Percentiles rank a stretch among this genome's conserved stretches.
Conservation (phyloP, 306 rosid species). For the Myrica gale region DNA sequence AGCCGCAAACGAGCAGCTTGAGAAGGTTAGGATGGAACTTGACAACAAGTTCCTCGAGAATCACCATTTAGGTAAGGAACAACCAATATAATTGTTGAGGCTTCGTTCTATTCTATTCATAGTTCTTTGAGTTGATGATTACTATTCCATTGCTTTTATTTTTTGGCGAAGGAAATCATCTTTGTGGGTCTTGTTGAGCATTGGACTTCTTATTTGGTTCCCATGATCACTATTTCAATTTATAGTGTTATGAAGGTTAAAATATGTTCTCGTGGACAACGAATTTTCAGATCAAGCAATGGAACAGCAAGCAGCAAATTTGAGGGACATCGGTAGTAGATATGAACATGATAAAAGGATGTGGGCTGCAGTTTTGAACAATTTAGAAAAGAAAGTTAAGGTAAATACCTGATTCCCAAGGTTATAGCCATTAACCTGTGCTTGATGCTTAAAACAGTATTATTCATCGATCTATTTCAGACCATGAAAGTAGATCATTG, state of each 20-base stretch:
- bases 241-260: not conserved
- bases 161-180: not conserved
- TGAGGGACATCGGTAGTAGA: constrained; percentile 9
- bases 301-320: constrained; percentile 14
- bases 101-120: no score
- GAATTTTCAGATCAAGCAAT: constrained; percentile 18
- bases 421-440: not conserved
- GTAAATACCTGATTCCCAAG: not conserved
- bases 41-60: constrained; percentile 26
- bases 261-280: not conserved
- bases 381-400: constrained; percentile 15
- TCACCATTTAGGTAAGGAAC: constrained; percentile 27
- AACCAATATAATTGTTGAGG: not conserved
- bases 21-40: constrained; percentile 28
- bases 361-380: constrained; percentile 19
- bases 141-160: not conserved
- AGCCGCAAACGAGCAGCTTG: constrained; percentile 24
- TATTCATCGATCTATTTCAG: constrained; percentile 19
- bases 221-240: not conserved
- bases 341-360: constrained; percentile 22
- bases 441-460: constrained; percentile 5
- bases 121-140: no score
- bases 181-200: not conserved
- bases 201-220: not conserved
- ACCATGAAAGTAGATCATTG: constrained; percentile 23